Percentiles rank a stretch among this genome's conserved stretches.
phyloP scores from a whole-genome alignment of 805 yeast species.

The Schizosaccharomyces pombe region DNA sequence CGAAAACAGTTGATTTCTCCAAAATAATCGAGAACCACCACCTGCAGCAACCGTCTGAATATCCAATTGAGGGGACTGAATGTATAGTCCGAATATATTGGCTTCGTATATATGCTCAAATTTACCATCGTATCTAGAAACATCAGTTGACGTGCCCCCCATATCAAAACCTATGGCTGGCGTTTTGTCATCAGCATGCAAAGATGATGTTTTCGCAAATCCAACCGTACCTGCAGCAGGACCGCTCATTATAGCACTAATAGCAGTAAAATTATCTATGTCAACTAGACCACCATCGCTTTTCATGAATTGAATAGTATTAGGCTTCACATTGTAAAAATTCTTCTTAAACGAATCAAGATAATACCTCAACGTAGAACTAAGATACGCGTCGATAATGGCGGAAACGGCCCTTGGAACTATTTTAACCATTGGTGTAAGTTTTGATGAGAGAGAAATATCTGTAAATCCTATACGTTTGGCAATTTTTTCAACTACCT shows the following conservation, averaged over 20 bases:
- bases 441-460: too few species aligned
- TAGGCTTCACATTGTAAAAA: conserved; percentile 24
- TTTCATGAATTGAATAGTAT: conserved; percentile 91
- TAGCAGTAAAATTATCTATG: conserved; percentile 61
- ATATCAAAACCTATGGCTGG: conserved; percentile 67
- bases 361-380: conserved; percentile 53
- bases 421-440: too few species aligned
- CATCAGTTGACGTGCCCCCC: conserved; percentile 85
- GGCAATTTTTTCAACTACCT: too few species aligned
- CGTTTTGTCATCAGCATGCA: conserved; percentile 24
- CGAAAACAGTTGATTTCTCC: conserved; percentile 46
- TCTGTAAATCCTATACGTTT: too few species aligned
- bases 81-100: conserved; percentile 57
- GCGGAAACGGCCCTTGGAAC: conserved; percentile 57
- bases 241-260: conserved; percentile 71
- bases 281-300: conserved; percentile 88
- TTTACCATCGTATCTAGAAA: conserved; percentile 47
- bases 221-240: conserved; percentile 98
- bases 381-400: conserved; percentile 59
- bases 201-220: conserved; percentile 64
- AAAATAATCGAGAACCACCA: conserved; percentile 47
- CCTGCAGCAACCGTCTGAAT: conserved; percentile 72
- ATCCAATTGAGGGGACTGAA: conserved; percentile 64
- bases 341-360: conserved; percentile 38
- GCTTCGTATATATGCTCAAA: conserved; percentile 65